Evolutionary conservation across 208 protist genomes (phyloP).

Genomic region (Trypanosoma avium): DNA sequence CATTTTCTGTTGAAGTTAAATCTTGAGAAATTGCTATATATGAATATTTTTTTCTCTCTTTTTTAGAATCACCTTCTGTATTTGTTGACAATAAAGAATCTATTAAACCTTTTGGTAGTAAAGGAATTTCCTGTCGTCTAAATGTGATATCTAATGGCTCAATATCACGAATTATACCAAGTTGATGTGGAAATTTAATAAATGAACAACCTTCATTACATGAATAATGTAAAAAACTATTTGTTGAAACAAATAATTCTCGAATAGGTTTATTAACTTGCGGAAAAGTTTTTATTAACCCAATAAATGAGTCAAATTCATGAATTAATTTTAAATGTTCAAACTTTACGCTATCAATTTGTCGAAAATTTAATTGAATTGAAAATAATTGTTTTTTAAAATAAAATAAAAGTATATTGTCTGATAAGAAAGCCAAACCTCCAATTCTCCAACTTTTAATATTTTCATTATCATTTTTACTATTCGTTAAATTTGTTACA

Average conservation of each 20-base stretch:
- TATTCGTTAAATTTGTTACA: background rate
- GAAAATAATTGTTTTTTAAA: constrained; percentile 22
- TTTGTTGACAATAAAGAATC: constrained; percentile 1
- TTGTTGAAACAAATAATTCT: constrained; percentile 50
- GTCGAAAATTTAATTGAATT: background rate
- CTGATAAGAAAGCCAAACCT: constrained; percentile 26
- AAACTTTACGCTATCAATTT: constrained; percentile 10
- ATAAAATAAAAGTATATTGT: constrained; percentile 18
- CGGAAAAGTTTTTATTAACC: constrained; percentile 22
- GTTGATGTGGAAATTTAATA: constrained; percentile 51
- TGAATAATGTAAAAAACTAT: constrained; percentile 53
- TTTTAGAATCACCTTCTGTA: background rate
- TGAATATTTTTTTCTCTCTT: constrained; percentile 2
- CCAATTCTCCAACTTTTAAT: constrained; percentile 10
- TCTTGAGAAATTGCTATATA: constrained; percentile 16
- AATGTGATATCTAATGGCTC: constrained; percentile 21
- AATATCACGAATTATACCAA: constrained; percentile 59
- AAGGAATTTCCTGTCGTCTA: constrained; percentile 22
- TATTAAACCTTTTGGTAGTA: constrained; percentile 10
- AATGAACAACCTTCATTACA: constrained; percentile 53
- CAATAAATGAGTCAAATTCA: constrained; percentile 16
- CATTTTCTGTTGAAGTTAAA: background rate
- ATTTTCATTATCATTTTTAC: too few relatives aligned
- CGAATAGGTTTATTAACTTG: constrained; percentile 5
- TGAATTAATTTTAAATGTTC: constrained; percentile 9